Percentiles rank a stretch among this genome's conserved stretches.
These are phyloP conservation scores for Elaphomyces granulatus DNA, from an alignment of 495 filamentous ascomycete genomes.

Conservation along the genomic window DNA sequence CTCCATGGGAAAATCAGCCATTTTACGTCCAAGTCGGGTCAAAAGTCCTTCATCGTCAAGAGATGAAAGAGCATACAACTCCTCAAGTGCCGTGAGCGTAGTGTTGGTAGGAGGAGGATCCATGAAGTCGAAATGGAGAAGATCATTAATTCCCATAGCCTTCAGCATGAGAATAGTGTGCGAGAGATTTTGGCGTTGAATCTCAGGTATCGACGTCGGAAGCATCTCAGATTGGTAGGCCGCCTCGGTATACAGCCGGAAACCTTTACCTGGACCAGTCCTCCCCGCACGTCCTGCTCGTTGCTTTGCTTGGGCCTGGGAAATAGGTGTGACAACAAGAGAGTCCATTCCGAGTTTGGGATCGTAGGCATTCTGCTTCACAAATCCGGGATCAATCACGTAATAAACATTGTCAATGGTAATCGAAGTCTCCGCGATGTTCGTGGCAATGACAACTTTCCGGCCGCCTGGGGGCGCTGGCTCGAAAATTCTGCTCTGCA, in stretches of 20 bases:
- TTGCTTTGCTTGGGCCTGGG: constrained; percentile 93
- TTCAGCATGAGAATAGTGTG: constrained; percentile 97
- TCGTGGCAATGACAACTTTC: constrained; percentile 96
- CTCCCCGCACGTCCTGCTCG: constrained; percentile 82
- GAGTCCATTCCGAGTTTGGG: constrained; percentile 97
- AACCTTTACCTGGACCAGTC: constrained; percentile 94
- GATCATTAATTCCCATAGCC: constrained; percentile 97
- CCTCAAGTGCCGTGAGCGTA: constrained; percentile 91
- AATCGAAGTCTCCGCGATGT: constrained; percentile 95
- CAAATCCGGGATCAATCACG: constrained; percentile 92
- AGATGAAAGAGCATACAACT: constrained; percentile 81
- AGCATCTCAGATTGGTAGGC: constrained; percentile 97
- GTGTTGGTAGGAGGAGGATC: constrained; percentile 94
- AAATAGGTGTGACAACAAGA: constrained; percentile 86
- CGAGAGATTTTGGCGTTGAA: constrained; percentile 89
- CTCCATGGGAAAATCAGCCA: constrained; percentile 96
- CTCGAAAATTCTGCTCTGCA: constrained; percentile 90
- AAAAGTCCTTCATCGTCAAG: constrained; percentile 94
- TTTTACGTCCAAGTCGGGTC: constrained; percentile 83
- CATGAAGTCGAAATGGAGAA: constrained; percentile 98
- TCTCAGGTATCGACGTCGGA: constrained; percentile 89
- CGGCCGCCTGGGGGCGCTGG: constrained; percentile 75
- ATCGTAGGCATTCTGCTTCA: constrained; percentile 95
- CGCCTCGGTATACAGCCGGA: constrained; percentile 87
- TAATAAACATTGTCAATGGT: constrained; percentile 97